A percentile compares a stretch with the other conserved stretches of the same genome.
Conservation (phyloP, 768 basidiomycete species). For the Rhodotorula babjevae region DNA sequence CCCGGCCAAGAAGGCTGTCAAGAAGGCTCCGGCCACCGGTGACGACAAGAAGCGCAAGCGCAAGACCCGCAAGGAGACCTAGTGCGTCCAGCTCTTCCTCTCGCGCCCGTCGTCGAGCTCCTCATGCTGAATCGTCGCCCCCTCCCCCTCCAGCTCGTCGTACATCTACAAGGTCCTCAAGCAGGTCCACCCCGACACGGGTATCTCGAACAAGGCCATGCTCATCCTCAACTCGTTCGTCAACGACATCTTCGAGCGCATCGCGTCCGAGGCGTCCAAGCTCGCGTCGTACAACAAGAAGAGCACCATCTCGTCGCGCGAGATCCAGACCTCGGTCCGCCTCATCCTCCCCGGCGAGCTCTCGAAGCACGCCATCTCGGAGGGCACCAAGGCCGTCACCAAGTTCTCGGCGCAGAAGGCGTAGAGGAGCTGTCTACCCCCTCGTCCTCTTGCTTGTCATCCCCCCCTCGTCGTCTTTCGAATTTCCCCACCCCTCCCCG, state of each 20-base stretch:
- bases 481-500: no score
- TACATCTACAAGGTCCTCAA: conserved; percentile 46
- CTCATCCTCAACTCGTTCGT: conserved; percentile 44
- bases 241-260: conserved; percentile 50
- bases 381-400: conserved; percentile 71
- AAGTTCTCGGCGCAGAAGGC: neutral
- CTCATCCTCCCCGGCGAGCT: conserved; percentile 88
- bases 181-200: conserved; percentile 94
- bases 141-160: conserved; percentile 24
- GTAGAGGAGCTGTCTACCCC: neutral
- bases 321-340: conserved; percentile 95
- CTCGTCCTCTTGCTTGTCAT: no score
- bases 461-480: no score
- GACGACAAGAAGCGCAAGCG: conserved; percentile 50
- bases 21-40: conserved; percentile 37
- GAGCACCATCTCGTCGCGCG: conserved; percentile 96
- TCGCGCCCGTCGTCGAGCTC: conserved; percentile 44
- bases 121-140: conserved; percentile 26
- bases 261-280: conserved; percentile 57
- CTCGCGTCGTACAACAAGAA: conserved; percentile 97
- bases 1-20: conserved; percentile 42
- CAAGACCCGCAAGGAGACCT: conserved; percentile 84
- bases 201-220: conserved; percentile 79
- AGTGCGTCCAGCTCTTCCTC: conserved; percentile 42
- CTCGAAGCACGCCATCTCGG: conserved; percentile 87